A percentile compares a stretch with the other conserved stretches of the same genome.
These are phyloP conservation scores for Babesia divergens DNA, from an alignment of 169 alveolate genomes.

Conservation along the genomic window DNA sequence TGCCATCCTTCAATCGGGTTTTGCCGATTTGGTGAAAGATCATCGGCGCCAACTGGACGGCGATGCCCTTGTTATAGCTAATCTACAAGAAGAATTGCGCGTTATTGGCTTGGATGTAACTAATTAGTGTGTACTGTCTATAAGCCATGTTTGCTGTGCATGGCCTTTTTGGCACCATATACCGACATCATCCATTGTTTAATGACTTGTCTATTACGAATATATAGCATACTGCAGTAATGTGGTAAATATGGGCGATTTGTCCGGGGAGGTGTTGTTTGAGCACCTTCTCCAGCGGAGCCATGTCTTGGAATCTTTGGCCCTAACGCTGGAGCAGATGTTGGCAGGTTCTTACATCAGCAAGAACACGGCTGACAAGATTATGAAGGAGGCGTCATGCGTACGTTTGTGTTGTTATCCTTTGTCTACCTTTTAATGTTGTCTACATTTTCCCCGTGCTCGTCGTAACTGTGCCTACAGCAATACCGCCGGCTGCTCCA, in stretches of 20 bases:
- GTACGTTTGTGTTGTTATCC: conserved; percentile 2
- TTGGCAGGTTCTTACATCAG: conserved; percentile 57
- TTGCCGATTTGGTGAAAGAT: neutral
- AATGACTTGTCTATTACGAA: neutral
- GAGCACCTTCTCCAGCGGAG: conserved; percentile 21
- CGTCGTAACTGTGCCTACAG: neutral
- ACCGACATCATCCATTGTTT: neutral
- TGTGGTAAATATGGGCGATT: neutral
- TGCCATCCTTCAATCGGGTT: neutral
- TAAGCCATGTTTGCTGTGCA: neutral
- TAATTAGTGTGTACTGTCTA: conserved; percentile 4
- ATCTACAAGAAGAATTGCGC: conserved; percentile 8
- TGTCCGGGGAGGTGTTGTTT: neutral
- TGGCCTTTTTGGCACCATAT: neutral
- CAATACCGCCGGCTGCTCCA: conserved; percentile 11
- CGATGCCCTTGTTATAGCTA: conserved; percentile 9
- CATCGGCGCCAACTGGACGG: conserved; percentile 1
- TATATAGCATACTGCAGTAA: neutral
- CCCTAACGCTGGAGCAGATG: conserved; percentile 57
- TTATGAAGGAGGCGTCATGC: conserved; percentile 40
- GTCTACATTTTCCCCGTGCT: neutral
- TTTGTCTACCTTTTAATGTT: neutral
- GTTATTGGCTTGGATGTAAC: neutral
- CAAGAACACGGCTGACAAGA: conserved; percentile 30
- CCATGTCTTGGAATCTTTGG: conserved; percentile 40